Evolutionary conservation across 306 rosid genomes (phyloP).

Genomic region (Ammopiptanthus mongolicus): DNA sequence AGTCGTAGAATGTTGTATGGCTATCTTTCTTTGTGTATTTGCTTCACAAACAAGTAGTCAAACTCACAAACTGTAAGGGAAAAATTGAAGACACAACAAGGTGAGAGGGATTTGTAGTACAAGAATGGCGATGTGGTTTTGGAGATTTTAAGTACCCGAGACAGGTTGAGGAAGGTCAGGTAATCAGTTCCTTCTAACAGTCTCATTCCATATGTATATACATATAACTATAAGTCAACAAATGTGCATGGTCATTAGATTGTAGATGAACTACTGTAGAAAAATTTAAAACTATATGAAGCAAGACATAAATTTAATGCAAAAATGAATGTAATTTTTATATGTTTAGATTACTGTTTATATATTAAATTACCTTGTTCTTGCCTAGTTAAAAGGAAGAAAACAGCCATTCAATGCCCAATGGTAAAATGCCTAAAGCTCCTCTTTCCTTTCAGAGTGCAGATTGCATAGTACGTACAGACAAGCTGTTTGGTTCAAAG

Average conservation of each 20-base stretch:
- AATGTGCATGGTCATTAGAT: neutral
- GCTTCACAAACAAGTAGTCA: neutral
- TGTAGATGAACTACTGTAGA: neutral
- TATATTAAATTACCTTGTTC: neutral
- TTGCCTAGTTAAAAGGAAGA: conserved; percentile 4
- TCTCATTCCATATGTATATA: neutral
- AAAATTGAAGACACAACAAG: neutral
- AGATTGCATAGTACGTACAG: neutral
- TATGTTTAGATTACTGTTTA: neutral
- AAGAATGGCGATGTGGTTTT: neutral
- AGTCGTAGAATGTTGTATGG: neutral
- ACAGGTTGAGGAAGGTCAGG: neutral
- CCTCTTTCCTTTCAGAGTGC: neutral
- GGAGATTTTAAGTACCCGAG: neutral
- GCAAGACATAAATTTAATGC: neutral
- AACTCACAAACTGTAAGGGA: neutral
- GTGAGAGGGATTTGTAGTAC: neutral
- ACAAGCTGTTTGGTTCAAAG: neutral
- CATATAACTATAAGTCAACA: neutral
- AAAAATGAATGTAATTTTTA: neutral
- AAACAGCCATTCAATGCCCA: conserved; percentile 24
- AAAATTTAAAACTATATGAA: neutral
- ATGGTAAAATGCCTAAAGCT: conserved; percentile 6
- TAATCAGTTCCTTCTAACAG: neutral
- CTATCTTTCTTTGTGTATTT: neutral